A percentile compares a stretch with the other conserved stretches of the same genome.
phyloP scores from a whole-genome alignment of 352 stramenopile genomes.

The Plasmopara muralis region DNA sequence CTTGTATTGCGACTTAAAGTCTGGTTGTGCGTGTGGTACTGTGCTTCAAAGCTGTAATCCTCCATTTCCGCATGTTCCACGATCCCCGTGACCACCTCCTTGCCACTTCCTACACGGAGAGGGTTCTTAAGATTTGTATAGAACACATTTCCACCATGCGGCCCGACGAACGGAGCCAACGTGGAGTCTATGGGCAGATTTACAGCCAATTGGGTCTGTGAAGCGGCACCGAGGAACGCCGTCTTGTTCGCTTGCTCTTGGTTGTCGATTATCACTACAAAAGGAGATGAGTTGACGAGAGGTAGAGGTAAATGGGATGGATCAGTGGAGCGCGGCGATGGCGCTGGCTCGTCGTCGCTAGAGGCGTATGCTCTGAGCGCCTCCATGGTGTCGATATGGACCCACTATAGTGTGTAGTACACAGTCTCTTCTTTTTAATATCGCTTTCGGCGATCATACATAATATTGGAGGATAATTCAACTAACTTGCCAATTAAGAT shows the following conservation, averaged over 20 bases:
- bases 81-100: constrained; percentile 70
- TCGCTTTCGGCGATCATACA: neutral
- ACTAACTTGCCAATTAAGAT: neutral
- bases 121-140: constrained; percentile 16
- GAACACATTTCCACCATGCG: constrained; percentile 12
- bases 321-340: constrained; percentile 10
- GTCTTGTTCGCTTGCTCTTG: constrained; percentile 28
- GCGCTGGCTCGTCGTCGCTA: constrained; percentile 35
- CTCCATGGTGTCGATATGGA: constrained; percentile 28
- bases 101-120: constrained; percentile 44
- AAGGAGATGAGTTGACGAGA: constrained; percentile 49
- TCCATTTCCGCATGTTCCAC: constrained; percentile 67
- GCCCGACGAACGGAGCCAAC: constrained; percentile 44
- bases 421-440: neutral
- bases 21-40: constrained; percentile 78
- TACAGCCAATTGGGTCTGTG: constrained; percentile 38
- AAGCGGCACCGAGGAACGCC: constrained; percentile 30
- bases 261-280: constrained; percentile 25
- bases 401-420: neutral
- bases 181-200: constrained; percentile 68
- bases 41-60: constrained; percentile 71
- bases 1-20: constrained; percentile 20
- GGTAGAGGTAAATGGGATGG: constrained; percentile 20
- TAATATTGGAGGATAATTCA: neutral
- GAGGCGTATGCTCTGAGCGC: constrained; percentile 41